Conservation (phyloP, 805 yeast species). For the Zygosaccharomyces bisporus region DNA sequence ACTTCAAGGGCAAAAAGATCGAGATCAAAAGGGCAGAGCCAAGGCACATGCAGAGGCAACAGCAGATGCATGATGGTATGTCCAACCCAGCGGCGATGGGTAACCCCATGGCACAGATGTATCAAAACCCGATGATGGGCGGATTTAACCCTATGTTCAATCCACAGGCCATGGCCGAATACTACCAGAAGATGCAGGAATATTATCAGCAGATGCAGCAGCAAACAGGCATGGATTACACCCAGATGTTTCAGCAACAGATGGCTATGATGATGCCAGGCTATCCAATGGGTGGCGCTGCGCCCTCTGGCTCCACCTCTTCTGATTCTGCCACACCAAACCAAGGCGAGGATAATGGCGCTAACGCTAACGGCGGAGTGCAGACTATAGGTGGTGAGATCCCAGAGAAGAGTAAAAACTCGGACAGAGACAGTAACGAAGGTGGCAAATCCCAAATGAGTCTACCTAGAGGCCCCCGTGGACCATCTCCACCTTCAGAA, state of each 20-base stretch:
- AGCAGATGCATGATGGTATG: conserved; percentile 32
- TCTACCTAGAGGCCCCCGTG: conserved; percentile 53
- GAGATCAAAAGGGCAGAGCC: conserved; percentile 85
- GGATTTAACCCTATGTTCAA: conserved; percentile 36
- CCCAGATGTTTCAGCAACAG: conserved; percentile 35
- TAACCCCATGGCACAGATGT: conserved; percentile 29
- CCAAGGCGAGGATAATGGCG: conserved; percentile 17
- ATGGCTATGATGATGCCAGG: conserved; percentile 38
- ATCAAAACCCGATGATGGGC: conserved; percentile 36
- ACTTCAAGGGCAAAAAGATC: conserved; percentile 80
- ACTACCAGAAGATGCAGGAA: conserved; percentile 59
- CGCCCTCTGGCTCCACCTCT: conserved; percentile 18
- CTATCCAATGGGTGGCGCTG: conserved; percentile 21
- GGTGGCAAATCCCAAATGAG: conserved; percentile 36
- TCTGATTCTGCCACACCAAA: conserved; percentile 24
- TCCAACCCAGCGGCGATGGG: conserved; percentile 20
- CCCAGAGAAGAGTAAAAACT: conserved; percentile 10
- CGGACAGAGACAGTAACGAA: conserved; percentile 2
- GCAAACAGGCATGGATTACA: conserved; percentile 36
- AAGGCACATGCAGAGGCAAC: conserved; percentile 59
- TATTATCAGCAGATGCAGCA: conserved; percentile 39
- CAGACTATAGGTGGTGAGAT: conserved; percentile 33
- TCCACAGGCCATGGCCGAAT: conserved; percentile 60
- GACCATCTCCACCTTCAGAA: conserved; percentile 21
- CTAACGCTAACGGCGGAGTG: conserved; percentile 23